Evolutionary conservation across 148 eudicot genomes (phyloP), one percentile per base, ranked within the genome.

Genomic region (Silene conica): DNA sequence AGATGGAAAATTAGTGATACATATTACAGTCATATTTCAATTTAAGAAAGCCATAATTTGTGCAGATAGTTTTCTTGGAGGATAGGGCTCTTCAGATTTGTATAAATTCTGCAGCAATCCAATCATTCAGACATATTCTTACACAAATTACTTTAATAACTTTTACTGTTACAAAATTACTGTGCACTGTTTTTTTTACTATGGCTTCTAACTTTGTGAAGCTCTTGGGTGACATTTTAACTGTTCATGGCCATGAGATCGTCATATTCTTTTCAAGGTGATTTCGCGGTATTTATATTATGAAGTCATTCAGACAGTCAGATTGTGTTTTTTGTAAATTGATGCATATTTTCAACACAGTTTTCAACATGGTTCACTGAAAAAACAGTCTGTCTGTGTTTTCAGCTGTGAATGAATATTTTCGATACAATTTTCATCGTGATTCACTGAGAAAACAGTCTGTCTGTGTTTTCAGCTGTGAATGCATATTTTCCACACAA

Each of bases 221-320:
- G 43, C 67, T 71, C 67, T 63, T 80, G 75, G 71, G 71, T 61
- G 79, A 80, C 45, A 55, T 78, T 74, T 66, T 80, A 38, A 38
- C 28, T 0, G 8, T 63, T 67, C 76, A 83, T 18, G 79, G 65
- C 43, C 69, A 80, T 45, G 86, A 80, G 25, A 83, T 83, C 69
- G 73, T 73, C 52, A 23, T 12, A 19, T 80, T 77, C 69, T 76
- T 83, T 56, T 80, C 86, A 62, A 80, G 78, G 86, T 80, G 56
- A 64, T 16, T 0, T 16, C 1, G 8, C 9, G 1, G 43, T 38
- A 6, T 38, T 38, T 9, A 38, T 9, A 38, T 38, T 38, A 38
- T 7, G 43, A 38, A 38, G 43, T 38, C 43, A 38, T 38, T 38
- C 43, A 38, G 43, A 38, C 43, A 38, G 43, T 38, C 43, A 38